Evolutionary conservation across 768 basidiomycete genomes (phyloP), one percentile per base, ranked within the genome.

Genomic region (Lentinula sp.): DNA sequence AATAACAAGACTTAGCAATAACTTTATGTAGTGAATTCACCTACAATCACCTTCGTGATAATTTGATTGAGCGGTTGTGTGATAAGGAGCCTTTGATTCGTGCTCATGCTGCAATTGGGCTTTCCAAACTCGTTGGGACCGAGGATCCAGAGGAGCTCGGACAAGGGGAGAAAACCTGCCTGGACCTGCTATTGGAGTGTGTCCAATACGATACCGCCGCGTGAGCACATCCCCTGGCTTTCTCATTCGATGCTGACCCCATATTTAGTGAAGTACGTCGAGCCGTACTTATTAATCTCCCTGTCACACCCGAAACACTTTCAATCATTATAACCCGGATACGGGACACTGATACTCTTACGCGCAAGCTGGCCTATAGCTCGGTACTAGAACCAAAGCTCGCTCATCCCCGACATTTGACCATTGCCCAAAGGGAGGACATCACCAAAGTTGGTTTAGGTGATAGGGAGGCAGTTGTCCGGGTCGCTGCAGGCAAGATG

Each of bases 1-100:
- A 39, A 37, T n/a, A 4, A 5, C 21, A 46, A 31, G 16, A 37
- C 45, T 48, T 1, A 34, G 16, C 2, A 18, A 11, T 51, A 31
- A 15, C 50, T 49, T 37, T 9, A 11, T 31, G 4, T 68, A 98
- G 95, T 64, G 93, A 96, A 73, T 91, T 94, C 61, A 78, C 88
- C 10, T 98, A 93, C 66, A 75, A 78, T 5, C 64, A 78, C 0
- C 83, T 98, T 3, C 83, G 89, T 18, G 74, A 79, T 9, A 79
- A 81, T 5, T 78, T 98, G 3, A 79, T 93, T 21, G 88, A 90
- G 4, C 83, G 96, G n/a, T 76, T 92, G 13, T 79, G 79, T 21
- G 96, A 98, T 77, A 97, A 93, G 70, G 96, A 98, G 66, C 70
- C 86, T 0, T 68, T 81, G 16, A 87, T 97, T 16, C 84, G 96